Conservation (phyloP, 2,329 filamentous ascomycete genomes). For the Penicillium concentricum region DNA sequence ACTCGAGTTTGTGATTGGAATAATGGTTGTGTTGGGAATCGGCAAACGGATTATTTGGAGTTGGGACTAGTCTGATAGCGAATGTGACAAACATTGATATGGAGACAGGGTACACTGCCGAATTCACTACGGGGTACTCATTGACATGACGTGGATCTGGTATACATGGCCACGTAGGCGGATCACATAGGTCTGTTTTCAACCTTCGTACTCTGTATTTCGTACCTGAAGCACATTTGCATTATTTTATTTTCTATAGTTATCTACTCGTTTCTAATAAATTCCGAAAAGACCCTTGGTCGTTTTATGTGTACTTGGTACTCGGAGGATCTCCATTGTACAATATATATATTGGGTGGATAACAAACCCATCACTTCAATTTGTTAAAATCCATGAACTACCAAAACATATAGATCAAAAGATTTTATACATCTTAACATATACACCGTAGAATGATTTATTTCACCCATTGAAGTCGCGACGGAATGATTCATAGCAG, state of each 20-base stretch:
- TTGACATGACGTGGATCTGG: background rate
- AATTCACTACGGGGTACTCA: background rate
- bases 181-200: background rate
- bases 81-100: background rate
- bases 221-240: background rate
- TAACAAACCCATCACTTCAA: background rate
- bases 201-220: background rate
- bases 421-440: background rate
- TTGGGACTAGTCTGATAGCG: background rate
- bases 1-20: background rate
- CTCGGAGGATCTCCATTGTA: background rate
- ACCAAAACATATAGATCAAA: background rate
- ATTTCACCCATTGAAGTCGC: background rate
- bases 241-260: background rate
- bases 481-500: slow-evolving; percentile 14
- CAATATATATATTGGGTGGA: background rate
- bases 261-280: background rate
- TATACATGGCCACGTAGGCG: background rate
- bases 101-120: background rate
- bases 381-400: background rate
- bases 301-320: background rate
- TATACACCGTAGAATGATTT: background rate
- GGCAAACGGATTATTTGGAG: slow-evolving; percentile 2
- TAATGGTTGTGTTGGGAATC: slow-evolving; percentile 2
- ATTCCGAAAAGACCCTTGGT: background rate